phyloP scores from a whole-genome alignment of 352 stramenopile species.

The Phytopythium vexans region DNA sequence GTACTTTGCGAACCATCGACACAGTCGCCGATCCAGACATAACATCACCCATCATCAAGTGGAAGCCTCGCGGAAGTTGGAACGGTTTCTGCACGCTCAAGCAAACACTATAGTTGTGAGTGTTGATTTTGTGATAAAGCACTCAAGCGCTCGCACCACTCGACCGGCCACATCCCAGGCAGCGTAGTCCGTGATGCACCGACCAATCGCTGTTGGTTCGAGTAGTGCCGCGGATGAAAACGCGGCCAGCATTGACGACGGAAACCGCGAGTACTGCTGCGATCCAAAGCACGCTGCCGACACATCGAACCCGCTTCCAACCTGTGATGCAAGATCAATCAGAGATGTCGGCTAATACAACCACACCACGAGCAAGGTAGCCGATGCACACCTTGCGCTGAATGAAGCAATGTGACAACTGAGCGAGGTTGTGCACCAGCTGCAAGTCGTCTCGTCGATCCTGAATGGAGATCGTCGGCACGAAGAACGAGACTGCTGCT shows the following conservation, averaged over 20 bases:
- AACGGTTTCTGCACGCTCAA: constrained; percentile 43
- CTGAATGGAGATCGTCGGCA: constrained; percentile 28
- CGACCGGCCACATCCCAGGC: constrained; percentile 45
- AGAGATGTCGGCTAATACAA: not conserved
- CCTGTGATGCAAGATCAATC: constrained; percentile 23
- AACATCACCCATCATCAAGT: constrained; percentile 95
- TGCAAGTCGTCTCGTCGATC: constrained; percentile 19
- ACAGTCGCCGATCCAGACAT: constrained; percentile 90
- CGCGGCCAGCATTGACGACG: constrained; percentile 40
- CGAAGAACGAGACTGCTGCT: constrained; percentile 84
- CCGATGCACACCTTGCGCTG: constrained; percentile 88
- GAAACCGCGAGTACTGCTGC: constrained; percentile 93
- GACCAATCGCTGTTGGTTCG: constrained; percentile 47
- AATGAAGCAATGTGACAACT: constrained; percentile 94
- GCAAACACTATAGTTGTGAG: not conserved
- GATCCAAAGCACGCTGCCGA: constrained; percentile 92
- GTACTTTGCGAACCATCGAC: constrained; percentile 80
- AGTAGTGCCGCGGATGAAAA: constrained; percentile 56
- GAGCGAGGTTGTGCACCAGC: constrained; percentile 93
- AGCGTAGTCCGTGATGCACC: constrained; percentile 32
- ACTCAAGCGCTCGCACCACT: constrained; percentile 26
- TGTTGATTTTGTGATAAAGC: constrained; percentile 1
- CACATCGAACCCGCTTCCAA: constrained; percentile 98
- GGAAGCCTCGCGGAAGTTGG: constrained; percentile 59
- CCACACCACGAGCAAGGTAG: not conserved